Percentiles rank a stretch among this genome's conserved stretches.
Conservation (phyloP, 306 rosid species). For the Prunus kanzakura region DNA sequence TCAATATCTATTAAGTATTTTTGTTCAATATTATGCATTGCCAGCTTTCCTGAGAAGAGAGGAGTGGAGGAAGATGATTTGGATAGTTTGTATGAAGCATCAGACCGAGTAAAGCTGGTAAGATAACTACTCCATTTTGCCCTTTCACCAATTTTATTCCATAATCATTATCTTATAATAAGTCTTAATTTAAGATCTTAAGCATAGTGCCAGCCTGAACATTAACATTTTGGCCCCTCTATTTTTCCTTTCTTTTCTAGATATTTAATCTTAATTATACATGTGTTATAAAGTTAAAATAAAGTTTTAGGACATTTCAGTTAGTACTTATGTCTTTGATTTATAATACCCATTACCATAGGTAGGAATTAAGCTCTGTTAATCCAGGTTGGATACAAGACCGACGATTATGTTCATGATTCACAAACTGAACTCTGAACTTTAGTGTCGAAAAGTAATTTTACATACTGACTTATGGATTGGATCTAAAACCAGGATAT, state of each 20-base stretch:
- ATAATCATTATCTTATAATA: not conserved
- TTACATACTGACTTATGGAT: conserved; percentile 4
- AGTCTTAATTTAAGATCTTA: not conserved
- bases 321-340: not conserved
- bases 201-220: not conserved
- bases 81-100: conserved; percentile 40
- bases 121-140: conserved; percentile 11
- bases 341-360: not conserved
- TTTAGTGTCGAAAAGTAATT: not conserved
- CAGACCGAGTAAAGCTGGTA: conserved; percentile 68
- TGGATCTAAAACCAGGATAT: conserved; percentile 55
- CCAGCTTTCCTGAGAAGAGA: conserved; percentile 79
- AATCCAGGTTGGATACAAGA: not conserved
- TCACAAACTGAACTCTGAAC: not conserved
- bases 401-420: not conserved
- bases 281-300: not conserved
- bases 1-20: conserved; percentile 15
- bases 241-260: not conserved
- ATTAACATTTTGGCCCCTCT: not conserved
- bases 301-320: not conserved
- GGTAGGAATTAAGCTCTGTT: not conserved
- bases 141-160: not conserved
- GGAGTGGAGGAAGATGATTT: conserved; percentile 38
- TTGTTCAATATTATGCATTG: conserved; percentile 28
- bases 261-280: not conserved